Conservation (phyloP, 2,329 filamentous ascomycete genomes). For the Zasmidium angulare region DNA sequence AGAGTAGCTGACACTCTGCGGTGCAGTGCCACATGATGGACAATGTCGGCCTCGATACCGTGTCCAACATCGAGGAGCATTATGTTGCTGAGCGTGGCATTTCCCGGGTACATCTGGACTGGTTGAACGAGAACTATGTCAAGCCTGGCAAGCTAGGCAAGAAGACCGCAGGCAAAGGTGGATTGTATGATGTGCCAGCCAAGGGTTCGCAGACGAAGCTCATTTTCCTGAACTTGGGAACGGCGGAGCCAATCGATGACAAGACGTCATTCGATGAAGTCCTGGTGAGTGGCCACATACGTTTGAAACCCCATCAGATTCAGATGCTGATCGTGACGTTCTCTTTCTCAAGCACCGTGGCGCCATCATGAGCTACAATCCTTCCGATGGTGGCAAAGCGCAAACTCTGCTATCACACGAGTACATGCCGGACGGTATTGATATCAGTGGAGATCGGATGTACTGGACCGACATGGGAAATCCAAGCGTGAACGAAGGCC, state of each 20-base stretch:
- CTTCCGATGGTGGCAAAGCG: slow-evolving; percentile 10
- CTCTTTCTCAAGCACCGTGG: slow-evolving; percentile 1
- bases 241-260: slow-evolving; percentile 12
- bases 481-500: slow-evolving; percentile 13
- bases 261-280: slow-evolving; percentile 11
- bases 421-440: slow-evolving; percentile 36
- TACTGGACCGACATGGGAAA: slow-evolving; percentile 36
- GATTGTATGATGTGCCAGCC: slow-evolving; percentile 5
- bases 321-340: too few relatives aligned
- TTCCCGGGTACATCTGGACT: slow-evolving; percentile 42
- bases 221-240: slow-evolving; percentile 21
- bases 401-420: not conserved
- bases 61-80: slow-evolving; percentile 54
- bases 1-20: too few relatives aligned
- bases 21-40: slow-evolving; percentile 47
- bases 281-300: not conserved
- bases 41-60: slow-evolving; percentile 54
- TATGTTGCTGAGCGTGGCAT: slow-evolving; percentile 54
- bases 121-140: slow-evolving; percentile 47
- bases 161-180: slow-evolving; percentile 20
- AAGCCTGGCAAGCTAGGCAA: slow-evolving; percentile 48
- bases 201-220: slow-evolving; percentile 14
- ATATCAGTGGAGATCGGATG: slow-evolving; percentile 27
- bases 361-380: slow-evolving; percentile 20
- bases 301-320: too few relatives aligned